Percentiles rank a stretch among this genome's conserved stretches.
These are phyloP conservation scores for Hura crepitans DNA, from an alignment of 441 rosid species.

Conservation along the genomic window DNA sequence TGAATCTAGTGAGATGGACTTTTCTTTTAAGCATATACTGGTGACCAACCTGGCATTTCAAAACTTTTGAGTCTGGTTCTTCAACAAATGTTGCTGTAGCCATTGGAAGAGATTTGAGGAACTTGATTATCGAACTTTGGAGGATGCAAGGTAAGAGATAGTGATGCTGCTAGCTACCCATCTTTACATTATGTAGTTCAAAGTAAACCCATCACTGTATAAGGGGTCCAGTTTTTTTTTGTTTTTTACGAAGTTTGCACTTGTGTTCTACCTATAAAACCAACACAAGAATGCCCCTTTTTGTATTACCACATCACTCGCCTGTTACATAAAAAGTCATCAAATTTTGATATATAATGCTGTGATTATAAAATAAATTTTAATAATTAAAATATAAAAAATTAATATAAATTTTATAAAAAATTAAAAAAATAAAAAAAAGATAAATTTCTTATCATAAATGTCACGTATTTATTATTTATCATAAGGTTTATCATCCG, in stretches of 20 bases:
- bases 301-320: background rate
- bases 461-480: too few species aligned
- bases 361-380: too few species aligned
- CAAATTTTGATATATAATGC: too few species aligned
- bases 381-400: too few species aligned
- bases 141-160: background rate
- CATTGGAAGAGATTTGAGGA: constrained; percentile 13
- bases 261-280: background rate
- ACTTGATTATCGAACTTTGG: background rate
- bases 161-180: background rate
- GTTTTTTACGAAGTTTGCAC: too few species aligned
- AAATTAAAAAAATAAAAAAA: too few species aligned
- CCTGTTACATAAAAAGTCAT: too few species aligned
- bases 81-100: constrained; percentile 14
- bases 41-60: constrained; percentile 22
- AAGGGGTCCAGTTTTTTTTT: too few species aligned
- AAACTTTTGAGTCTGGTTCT: constrained; percentile 11
- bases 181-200: background rate
- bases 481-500: too few species aligned
- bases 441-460: too few species aligned
- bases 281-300: background rate
- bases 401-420: too few species aligned
- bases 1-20: background rate
- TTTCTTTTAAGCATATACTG: background rate
- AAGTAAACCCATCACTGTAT: too few species aligned